Conservation (phyloP, 768 basidiomycete species). For the Suillus sp. region DNA sequence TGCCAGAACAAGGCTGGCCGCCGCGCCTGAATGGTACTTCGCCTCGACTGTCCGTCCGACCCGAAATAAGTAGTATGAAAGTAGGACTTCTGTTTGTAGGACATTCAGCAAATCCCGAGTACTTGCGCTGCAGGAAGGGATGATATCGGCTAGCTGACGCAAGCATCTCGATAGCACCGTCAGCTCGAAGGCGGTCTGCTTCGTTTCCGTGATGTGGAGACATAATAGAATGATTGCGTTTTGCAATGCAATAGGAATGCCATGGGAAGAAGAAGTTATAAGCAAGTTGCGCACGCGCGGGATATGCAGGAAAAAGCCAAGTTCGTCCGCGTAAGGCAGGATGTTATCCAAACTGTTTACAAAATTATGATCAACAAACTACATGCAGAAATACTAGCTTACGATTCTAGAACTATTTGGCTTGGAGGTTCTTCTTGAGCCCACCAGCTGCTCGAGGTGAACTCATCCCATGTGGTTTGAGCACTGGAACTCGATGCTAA, state of each 20-base stretch:
- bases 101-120: slow-evolving; percentile 50
- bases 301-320: slow-evolving; percentile 68
- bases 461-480: background rate
- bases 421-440: slow-evolving; percentile 33
- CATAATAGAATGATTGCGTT: slow-evolving; percentile 57
- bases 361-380: background rate
- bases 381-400: slow-evolving; percentile 15
- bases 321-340: slow-evolving; percentile 54
- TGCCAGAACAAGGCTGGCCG: slow-evolving; percentile 48
- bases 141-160: slow-evolving; percentile 44
- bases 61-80: slow-evolving; percentile 66
- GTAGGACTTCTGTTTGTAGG: slow-evolving; percentile 63
- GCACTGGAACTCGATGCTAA: slow-evolving; percentile 4
- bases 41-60: slow-evolving; percentile 62
- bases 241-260: slow-evolving; percentile 51
- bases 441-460: background rate
- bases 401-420: slow-evolving; percentile 36
- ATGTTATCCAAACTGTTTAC: slow-evolving; percentile 39
- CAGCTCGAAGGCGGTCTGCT: slow-evolving; percentile 42
- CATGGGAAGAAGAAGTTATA: slow-evolving; percentile 32
- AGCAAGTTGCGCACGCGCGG: slow-evolving; percentile 46
- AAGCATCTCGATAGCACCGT: slow-evolving; percentile 51
- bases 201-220: slow-evolving; percentile 47
- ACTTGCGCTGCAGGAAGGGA: slow-evolving; percentile 42
- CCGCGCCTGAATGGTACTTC: slow-evolving; percentile 53